Evolutionary conservation across 192 early-diverging fungal species (phyloP), one percentile per base, ranked within the genome.

Genomic region (Coemansia pectinata): DNA sequence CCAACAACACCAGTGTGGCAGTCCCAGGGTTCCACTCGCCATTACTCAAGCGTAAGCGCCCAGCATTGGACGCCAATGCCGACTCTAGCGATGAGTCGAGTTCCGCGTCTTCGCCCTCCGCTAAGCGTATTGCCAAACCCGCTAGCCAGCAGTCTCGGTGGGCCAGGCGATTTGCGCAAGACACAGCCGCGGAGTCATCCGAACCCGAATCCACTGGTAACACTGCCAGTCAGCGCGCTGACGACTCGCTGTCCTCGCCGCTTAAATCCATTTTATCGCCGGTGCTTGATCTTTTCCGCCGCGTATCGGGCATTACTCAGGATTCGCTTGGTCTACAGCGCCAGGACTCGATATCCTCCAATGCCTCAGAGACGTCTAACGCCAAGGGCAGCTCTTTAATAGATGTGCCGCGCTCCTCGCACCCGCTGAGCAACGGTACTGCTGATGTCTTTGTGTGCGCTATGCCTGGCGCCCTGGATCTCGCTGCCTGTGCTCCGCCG

Each of bases 221-320:
- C 25, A 57, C 4, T 38, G 27, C 34, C 55, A 60, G 19, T 21
- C 58, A 60, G 58, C 58, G 58, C 3, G 10, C 23, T 8, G 59
- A 38, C n/a, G 67, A 63, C 33, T 4, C 60, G 5, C 47, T 73
- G 53, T 59, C 79, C 4, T 83, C 84, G 27, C 80, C 84, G 44
- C 65, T 85, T 15, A 85, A 85, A 50, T 48, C 76, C 1, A 75
- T 82, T 21, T 40, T 85, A 42, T 67, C 76, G 58, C 84, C 84
- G 4, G 73, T 79, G 48, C 41, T 74, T 29, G 76, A 63, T 27
- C 63, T 85, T 41, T 39, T 78, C 9, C 79, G 84, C 61, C 73
- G 80, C 3, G 76, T 85, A 5, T 85, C 84, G 42, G 79, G 79
- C 52, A 62, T 76, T 21, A 61, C 74, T 34, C 73, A 78, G 33